Evolutionary conservation across 768 basidiomycete species (phyloP).

Genomic region (Leucosporidium yakuticum): DNA sequence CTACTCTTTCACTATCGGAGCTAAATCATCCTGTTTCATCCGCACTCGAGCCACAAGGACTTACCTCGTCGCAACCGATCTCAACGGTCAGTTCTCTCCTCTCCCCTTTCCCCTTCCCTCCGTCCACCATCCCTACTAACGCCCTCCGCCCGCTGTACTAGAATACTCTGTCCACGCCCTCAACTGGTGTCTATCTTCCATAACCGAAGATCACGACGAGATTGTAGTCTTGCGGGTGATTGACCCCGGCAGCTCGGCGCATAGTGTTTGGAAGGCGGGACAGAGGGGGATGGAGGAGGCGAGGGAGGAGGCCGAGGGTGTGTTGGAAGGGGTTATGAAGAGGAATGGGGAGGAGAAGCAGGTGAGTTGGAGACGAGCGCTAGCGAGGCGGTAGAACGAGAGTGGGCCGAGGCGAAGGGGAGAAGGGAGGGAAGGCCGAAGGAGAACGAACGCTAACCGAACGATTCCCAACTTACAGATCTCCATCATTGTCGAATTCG

Average conservation of each 20-base stretch:
- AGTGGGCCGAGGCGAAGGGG: too few relatives aligned
- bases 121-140: constrained; percentile 49
- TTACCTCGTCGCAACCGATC: constrained; percentile 80
- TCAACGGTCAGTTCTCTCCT: constrained; percentile 36
- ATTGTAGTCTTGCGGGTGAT: constrained; percentile 84
- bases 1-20: constrained; percentile 43
- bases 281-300: constrained; percentile 51
- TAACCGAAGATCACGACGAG: constrained; percentile 67
- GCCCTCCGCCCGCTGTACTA: constrained; percentile 6
- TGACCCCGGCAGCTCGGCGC: constrained; percentile 57
- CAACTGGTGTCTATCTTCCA: constrained; percentile 81
- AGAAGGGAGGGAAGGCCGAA: too few relatives aligned
- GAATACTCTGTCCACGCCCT: constrained; percentile 82
- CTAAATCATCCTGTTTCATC: constrained; percentile 73
- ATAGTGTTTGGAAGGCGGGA: constrained; percentile 7
- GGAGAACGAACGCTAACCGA: too few relatives aligned
- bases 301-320: constrained; percentile 75
- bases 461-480: constrained; percentile 53
- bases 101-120: too few relatives aligned
- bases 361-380: too few relatives aligned
- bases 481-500: constrained; percentile 86
- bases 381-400: constrained; percentile 4
- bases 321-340: constrained; percentile 72
- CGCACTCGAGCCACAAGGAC: constrained; percentile 72
- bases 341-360: constrained; percentile 75